phyloP scores from a whole-genome alignment of 306 rosid species.

The Glycine tomentella region DNA sequence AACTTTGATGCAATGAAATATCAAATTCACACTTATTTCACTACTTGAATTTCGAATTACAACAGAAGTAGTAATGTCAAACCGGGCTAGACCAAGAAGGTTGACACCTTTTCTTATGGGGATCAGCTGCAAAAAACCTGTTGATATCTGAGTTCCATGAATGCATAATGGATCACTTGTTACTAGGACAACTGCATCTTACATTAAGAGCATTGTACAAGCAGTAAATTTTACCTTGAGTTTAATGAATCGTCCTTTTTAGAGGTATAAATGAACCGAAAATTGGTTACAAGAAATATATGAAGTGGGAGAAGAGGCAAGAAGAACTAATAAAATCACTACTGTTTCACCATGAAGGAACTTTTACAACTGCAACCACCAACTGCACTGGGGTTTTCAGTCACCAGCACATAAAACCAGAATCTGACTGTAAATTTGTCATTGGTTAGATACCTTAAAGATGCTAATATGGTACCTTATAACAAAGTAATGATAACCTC shows the following conservation, averaged over 20 bases:
- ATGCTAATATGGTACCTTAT: background rate
- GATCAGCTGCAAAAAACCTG: background rate
- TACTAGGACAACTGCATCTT: background rate
- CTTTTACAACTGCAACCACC: conserved; percentile 26
- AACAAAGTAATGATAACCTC: background rate
- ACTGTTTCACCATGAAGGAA: conserved; percentile 22
- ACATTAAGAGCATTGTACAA: background rate
- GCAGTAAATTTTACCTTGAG: background rate
- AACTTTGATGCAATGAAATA: background rate
- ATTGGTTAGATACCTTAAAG: background rate
- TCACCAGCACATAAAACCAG: background rate
- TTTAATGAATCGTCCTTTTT: background rate
- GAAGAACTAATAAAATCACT: background rate
- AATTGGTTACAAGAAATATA: background rate
- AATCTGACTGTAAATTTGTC: background rate
- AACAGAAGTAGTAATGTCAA: background rate
- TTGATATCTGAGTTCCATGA: conserved; percentile 8
- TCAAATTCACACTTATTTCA: background rate
- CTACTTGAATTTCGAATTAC: background rate
- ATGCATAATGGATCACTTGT: conserved; percentile 10
- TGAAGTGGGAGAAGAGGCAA: background rate
- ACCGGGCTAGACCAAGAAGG: background rate
- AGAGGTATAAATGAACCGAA: background rate
- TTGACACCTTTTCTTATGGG: conserved; percentile 2
- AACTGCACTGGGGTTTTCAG: conserved; percentile 27